A percentile compares a stretch with the other conserved stretches of the same genome.
phyloP scores from a whole-genome alignment of 345 rosid genomes.

The Aquilaria sinensis region DNA sequence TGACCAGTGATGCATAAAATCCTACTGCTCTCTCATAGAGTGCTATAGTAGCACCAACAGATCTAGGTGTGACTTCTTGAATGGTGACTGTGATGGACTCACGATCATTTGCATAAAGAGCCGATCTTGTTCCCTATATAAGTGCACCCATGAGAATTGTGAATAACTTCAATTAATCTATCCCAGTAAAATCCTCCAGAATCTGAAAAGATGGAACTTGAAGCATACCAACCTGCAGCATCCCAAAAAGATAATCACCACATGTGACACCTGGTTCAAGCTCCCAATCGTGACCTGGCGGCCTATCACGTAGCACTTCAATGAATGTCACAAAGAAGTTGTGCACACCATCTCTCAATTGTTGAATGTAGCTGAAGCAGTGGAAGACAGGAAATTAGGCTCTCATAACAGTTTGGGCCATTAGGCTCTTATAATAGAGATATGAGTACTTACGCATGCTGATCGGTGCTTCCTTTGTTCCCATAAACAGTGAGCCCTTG shows the following conservation, averaged over 20 bases:
- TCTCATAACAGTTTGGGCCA: neutral
- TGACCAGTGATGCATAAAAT: slow-evolving; percentile 73
- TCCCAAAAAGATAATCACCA: slow-evolving; percentile 97
- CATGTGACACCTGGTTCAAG: slow-evolving; percentile 99
- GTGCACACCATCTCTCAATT: slow-evolving; percentile 95
- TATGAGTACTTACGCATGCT: slow-evolving; percentile 79
- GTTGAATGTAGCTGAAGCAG: slow-evolving; percentile 82
- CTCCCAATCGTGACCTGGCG: slow-evolving; percentile 99
- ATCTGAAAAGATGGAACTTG: slow-evolving; percentile 5
- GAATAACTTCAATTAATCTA: too few species aligned
- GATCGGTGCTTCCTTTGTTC: slow-evolving; percentile 99
- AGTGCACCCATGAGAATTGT: slow-evolving; percentile 9
- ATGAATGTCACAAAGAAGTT: slow-evolving; percentile 96
- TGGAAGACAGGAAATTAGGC: slow-evolving; percentile 11
- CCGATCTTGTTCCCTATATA: slow-evolving; percentile 93
- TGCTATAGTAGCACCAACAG: slow-evolving; percentile 86
- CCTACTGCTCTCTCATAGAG: slow-evolving; percentile 99
- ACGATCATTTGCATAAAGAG: slow-evolving; percentile 79
- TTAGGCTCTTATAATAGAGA: neutral
- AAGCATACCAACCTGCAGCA: slow-evolving; percentile 68
- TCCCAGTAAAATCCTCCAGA: neutral
- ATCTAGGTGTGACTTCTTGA: slow-evolving; percentile 87
- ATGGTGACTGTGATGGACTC: slow-evolving; percentile 89
- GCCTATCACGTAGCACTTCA: slow-evolving; percentile 92
- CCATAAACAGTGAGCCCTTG: slow-evolving; percentile 96